Evolutionary conservation across 2,329 filamentous ascomycete genomes (phyloP), one percentile per base, ranked within the genome.

Genomic region (Aspergillus ibericus): DNA sequence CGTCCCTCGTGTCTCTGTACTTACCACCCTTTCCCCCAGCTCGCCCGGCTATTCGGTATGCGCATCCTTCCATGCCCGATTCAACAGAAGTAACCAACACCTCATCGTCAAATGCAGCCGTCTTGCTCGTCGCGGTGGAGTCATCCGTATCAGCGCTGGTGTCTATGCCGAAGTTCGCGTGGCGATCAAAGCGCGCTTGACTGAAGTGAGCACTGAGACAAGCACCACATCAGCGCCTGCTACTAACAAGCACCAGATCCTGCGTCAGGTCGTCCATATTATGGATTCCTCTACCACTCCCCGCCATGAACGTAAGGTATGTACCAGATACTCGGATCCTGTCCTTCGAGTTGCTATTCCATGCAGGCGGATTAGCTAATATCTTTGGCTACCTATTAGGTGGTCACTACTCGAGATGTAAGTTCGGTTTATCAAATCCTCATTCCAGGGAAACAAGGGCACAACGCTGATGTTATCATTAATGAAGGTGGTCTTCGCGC

Each of bases 101-200:
- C 15, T 13, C 5, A 10, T 5, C 8, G 4, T 18, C 15, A 44
- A 2, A 16, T 13, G 15, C 29, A 73, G 74, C 42, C 69, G 72
- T 46, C 73, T 77, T 1, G 74, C 74, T 2, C 73, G 75, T 1
- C 70, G 74, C 4, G 75, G 71, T 0, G 75, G 75, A 0, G 63
- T 77, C 0, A 47, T 63, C 0, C 54, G 74, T 0, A 76, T 77
- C 0, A 66, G 71, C 5, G 50, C 25, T 0, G 64, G 63, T 0
- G 68, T 76, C 1, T 77, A 77, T 20, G 54, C 70, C 0, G 65
- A 69, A 0, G 61, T 68, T 3, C 63, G 74, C 0, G 4, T 53
- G 0, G 69, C 68, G 0, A 6, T 75, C 0, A 60, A 61, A 13
- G 51, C 61, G 0, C 60, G 68, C 0, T 47, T 77, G 0, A 42